Base-by-base conservation (phyloP, 805 yeast species). In the Yamadazyma olivae region DNA sequence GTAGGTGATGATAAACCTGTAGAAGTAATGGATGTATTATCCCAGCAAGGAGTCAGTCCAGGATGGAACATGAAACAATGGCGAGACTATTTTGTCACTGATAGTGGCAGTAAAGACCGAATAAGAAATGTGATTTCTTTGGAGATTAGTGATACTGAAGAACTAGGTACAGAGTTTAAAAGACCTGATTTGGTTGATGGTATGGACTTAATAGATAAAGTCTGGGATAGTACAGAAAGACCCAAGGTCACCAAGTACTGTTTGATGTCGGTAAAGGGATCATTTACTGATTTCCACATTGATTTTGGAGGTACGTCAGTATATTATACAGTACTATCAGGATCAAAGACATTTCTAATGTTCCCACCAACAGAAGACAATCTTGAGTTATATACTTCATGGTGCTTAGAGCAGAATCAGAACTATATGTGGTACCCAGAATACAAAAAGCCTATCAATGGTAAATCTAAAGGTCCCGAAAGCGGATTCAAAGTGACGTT, bases 261-360 rank as follows among this genome's bases (percentile, higher is more conserved):
- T 43, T 65, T 89, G 27, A 89, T 89, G 95, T 83, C 95, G 0
- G 95, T 86, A 2, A 64, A 70, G 17, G 77, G 81, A 41, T 79
- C 93, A 2, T 89, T 75, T 54, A 89, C 96, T 0, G 97, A 89
- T 54, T 89, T 88, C 59, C 97, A 89, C 57, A 68, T 89, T 28
- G 97, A 89, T 56, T 89, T 89, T 56, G 93, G 95, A 2, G 97
- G 96, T 0, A 85, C 96, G 0, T 83, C 93, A 1, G 97, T 89
- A 4, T 89, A 86, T 54, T 89, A 89, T 57, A 86, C 91, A 2
- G 79, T 89, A 3, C 59, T 89, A 12, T 62, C 71, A n/a, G 97
- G 97, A 1, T 48, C 62, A 3, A 89, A 89, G 50, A 72, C 78
- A 21, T 89, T 89, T 51, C 56, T 88, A 31, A 75, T 89, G 71